Evolutionary conservation across 495 filamentous ascomycete genomes (phyloP).

Genomic region (Hypomontagnella monticulosa): DNA sequence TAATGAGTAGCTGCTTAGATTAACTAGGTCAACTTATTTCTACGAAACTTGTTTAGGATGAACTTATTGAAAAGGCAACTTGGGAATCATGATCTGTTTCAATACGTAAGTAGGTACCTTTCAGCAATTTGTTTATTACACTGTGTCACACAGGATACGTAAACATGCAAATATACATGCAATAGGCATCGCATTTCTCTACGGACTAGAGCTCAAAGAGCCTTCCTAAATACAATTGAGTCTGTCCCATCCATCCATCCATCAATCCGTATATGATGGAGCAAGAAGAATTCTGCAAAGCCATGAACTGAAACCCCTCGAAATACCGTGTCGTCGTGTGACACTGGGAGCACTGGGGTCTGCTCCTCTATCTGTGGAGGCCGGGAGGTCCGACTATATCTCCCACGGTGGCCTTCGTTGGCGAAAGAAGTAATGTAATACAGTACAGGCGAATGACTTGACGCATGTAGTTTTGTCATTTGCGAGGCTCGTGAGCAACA

Average conservation of each 20-base stretch:
- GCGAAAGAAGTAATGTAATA: conserved; percentile 30
- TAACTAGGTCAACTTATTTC: no score
- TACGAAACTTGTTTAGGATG: no score
- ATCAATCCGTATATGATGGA: conserved; percentile 11
- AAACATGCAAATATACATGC: not conserved
- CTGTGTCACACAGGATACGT: not conserved
- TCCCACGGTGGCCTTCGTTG: not conserved
- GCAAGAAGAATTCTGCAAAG: conserved; percentile 14
- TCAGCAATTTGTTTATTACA: no score
- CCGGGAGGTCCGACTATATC: conserved; percentile 13
- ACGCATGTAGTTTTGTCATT: conserved; percentile 16
- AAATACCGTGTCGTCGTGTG: conserved; percentile 12
- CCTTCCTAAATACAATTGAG: conserved; percentile 25
- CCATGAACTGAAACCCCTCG: conserved; percentile 7
- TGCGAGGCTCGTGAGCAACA: conserved; percentile 16
- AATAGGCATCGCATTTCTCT: conserved; percentile 26
- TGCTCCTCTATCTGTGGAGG: conserved; percentile 16
- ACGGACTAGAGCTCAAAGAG: conserved; percentile 17
- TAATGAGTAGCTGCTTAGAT: no score
- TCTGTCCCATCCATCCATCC: conserved; percentile 13
- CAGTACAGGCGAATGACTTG: conserved; percentile 41
- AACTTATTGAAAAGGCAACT: no score
- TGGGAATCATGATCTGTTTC: no score
- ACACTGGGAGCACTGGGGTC: conserved; percentile 15
- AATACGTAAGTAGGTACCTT: no score